These are phyloP conservation scores for Crithidia bombi DNA, from an alignment of 208 protist genomes.

Conservation along the genomic window DNA sequence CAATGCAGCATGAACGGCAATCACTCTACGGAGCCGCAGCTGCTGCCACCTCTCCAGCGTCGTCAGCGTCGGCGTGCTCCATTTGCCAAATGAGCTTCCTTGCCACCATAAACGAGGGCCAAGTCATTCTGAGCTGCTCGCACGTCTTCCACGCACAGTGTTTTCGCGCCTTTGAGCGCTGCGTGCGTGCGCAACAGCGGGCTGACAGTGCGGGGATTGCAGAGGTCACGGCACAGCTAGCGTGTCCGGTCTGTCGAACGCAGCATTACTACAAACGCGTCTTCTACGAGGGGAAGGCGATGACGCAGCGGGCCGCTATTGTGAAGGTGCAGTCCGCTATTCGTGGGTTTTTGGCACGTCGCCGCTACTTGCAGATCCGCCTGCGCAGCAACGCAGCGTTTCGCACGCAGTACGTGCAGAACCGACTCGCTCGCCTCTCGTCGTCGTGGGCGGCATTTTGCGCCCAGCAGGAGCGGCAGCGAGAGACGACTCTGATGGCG, in stretches of 20 bases:
- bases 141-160: constrained; percentile 89
- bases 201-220: constrained; percentile 33
- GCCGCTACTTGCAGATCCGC: constrained; percentile 55
- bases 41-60: neutral
- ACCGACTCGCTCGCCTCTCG: constrained; percentile 65
- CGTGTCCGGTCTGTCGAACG: constrained; percentile 82
- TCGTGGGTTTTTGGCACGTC: constrained; percentile 65
- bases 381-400: constrained; percentile 60
- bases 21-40: neutral
- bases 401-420: constrained; percentile 60
- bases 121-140: constrained; percentile 86
- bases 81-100: constrained; percentile 85
- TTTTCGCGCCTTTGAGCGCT: constrained; percentile 84
- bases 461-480: constrained; percentile 39
- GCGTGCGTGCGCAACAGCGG: constrained; percentile 56
- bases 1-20: constrained; percentile 49
- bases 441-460: constrained; percentile 60
- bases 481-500: constrained; percentile 37
- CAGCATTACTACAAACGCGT: constrained; percentile 84
- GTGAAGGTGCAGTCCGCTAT: constrained; percentile 75
- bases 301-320: constrained; percentile 79
- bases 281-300: constrained; percentile 80
- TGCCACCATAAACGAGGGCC: constrained; percentile 54
- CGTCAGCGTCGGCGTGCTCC: constrained; percentile 45
- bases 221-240: constrained; percentile 40